These are phyloP conservation scores for Malus sylvestris DNA, from an alignment of 306 rosid genomes.

Conservation along the genomic window DNA sequence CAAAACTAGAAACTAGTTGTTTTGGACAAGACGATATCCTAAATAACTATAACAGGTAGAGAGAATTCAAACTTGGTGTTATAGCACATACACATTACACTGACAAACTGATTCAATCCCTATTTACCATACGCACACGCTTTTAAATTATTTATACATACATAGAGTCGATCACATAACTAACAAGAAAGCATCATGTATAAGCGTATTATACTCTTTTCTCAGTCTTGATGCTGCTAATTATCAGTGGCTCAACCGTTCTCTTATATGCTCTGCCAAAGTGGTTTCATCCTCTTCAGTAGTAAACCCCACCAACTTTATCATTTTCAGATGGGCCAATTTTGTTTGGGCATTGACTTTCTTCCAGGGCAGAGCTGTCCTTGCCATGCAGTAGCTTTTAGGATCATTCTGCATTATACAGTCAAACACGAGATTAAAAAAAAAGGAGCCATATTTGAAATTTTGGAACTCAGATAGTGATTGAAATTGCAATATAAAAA, in stretches of 20 bases:
- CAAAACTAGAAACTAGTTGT: too few relatives aligned
- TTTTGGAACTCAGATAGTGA: neutral
- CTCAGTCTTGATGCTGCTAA: constrained; percentile 18
- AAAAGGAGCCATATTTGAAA: neutral
- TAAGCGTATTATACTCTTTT: neutral
- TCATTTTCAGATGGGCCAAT: constrained; percentile 32
- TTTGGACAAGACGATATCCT: too few relatives aligned
- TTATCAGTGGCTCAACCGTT: constrained; percentile 24
- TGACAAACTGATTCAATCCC: neutral
- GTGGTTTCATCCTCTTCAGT: constrained; percentile 26
- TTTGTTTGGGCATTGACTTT: constrained; percentile 15
- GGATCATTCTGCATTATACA: constrained; percentile 42
- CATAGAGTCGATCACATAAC: neutral
- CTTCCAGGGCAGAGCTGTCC: constrained; percentile 16
- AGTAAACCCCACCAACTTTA: constrained; percentile 41
- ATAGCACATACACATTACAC: too few relatives aligned
- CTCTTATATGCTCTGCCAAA: constrained; percentile 12
- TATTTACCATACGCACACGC: neutral
- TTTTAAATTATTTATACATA: too few relatives aligned
- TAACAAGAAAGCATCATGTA: too few relatives aligned
- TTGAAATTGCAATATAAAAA: neutral
- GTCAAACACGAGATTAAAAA: neutral
- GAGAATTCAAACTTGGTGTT: too few relatives aligned
- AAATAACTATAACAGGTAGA: too few relatives aligned
- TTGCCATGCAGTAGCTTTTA: constrained; percentile 16